Evolutionary conservation across 208 protist genomes (phyloP).

Genomic region (Trypanosoma congolense): DNA sequence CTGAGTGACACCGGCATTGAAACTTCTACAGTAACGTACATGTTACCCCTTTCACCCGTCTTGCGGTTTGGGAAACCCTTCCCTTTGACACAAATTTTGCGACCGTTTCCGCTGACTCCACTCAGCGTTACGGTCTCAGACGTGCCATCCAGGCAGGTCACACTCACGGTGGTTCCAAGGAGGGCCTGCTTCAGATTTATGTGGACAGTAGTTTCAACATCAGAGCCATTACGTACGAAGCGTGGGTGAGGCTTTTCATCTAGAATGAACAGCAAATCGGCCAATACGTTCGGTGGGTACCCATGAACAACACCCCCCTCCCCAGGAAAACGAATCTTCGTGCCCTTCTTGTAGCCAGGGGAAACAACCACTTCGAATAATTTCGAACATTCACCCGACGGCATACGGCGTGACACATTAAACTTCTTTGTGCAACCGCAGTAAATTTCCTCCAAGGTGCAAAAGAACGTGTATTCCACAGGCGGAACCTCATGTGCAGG

Average conservation of each 20-base stretch:
- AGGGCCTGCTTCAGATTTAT: conserved; percentile 84
- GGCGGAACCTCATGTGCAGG: conserved; percentile 67
- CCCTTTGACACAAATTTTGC: conserved; percentile 61
- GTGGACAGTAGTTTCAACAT: conserved; percentile 77
- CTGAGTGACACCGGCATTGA: conserved; percentile 74
- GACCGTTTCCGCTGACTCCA: conserved; percentile 70
- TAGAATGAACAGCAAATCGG: conserved; percentile 95
- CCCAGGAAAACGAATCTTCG: conserved; percentile 93
- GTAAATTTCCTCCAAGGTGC: conserved; percentile 81
- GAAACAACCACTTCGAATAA: conserved; percentile 90
- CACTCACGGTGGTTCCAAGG: conserved; percentile 64
- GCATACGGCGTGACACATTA: conserved; percentile 49
- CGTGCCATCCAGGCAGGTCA: conserved; percentile 63
- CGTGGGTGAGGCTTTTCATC: conserved; percentile 90
- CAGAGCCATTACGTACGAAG: conserved; percentile 85
- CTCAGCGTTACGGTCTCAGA: conserved; percentile 51
- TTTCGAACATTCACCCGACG: conserved; percentile 74
- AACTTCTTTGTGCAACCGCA: conserved; percentile 78
- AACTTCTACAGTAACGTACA: conserved; percentile 72
- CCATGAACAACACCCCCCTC: conserved; percentile 83
- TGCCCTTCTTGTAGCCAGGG: conserved; percentile 95
- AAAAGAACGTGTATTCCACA: conserved; percentile 31
- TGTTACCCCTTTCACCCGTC: conserved; percentile 52
- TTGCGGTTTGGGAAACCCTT: conserved; percentile 80
- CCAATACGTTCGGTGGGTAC: conserved; percentile 84